Base-by-base conservation (phyloP, 2,329 filamentous ascomycete genomes). In the Thielaviopsis musarum region DNA sequence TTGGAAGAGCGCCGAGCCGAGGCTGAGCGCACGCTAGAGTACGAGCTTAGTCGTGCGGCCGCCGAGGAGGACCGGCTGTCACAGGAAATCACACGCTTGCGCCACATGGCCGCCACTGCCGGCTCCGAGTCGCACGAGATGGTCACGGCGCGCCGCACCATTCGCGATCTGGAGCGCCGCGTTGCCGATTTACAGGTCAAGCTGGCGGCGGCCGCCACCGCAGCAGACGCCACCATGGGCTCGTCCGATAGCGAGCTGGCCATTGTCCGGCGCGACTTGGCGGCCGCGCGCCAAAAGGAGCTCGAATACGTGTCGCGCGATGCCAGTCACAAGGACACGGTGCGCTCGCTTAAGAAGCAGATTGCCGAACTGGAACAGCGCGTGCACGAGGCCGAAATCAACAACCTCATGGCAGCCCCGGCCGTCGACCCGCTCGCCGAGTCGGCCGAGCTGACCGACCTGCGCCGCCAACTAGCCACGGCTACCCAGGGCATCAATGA, bases 311-410 rank as follows among this genome's bases (percentile, higher is more conserved):
- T 84, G 30, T 80, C 86, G 65, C 80, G 82, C n/a, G 85, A 88
- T 66, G 72, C 77, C 10, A 70, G 78, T 6, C 80, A 85, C 64
- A 85, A 82, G 64, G 79, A 84, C 30, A 71, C 74, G 1, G 74
- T 85, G 61, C 83, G 83, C 61, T 73, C 74, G 21, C 77, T 87
- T 61, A 86, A 85, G 68, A 76, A 78, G 54, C 79, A 84, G 60
- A 77, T 88, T 55, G 73, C 77, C 1, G 81, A 87, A 41, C 75
- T 89, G 17, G 85, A 88, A 67, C 78, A 78, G 49, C 80, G 84
- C 61, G 74, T 84, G 4, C 83, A 87, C 64, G 82, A 89, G 61
- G 75, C 79, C 5, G 77, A 82, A 53, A 75, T 82, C 49, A 77
- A 77, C 19, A 67, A 81, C 26, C 69, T 71, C 22, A 13, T 58